Evolutionary conservation across 495 filamentous ascomycete genomes (phyloP), one percentile per base, ranked within the genome.

Genomic region (Physcia stellaris): DNA sequence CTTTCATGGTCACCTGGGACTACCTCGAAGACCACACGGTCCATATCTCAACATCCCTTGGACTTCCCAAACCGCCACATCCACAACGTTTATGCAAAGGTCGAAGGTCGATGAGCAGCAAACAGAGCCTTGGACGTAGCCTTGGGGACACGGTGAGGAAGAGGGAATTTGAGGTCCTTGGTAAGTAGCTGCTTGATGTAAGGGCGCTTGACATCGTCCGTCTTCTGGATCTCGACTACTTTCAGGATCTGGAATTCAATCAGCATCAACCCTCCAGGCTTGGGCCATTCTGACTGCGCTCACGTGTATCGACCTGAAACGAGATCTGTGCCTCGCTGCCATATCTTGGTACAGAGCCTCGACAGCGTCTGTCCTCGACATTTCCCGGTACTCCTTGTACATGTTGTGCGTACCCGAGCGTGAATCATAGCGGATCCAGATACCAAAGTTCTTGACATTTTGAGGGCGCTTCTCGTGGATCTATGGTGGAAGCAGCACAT

Each of bases 381-480:
- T 83, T 76, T 96, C 90, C 61, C 90, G 82, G 78, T 95, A 96
- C 75, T 98, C 90, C 75, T 95, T 96, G 84, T 98, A 98, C 90
- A 98, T 98, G 79, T 98, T 98, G 83, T 98, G 90, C 52, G 92
- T 98, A 53, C 90, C 90, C 53, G 92, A 96, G 66, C 90, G 90
- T 37, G 92, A 96, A 70, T 98, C 87, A 73, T 98, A 98, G 58
- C 90, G 88, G 69, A 98, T 81, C 90, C 90, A 98, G 76, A 98
- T 83, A 64, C 90, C 90, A 68, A 96, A 96, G 81, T 93, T 96
- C 85, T 98, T 98, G 74, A 98, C 86, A 70, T 93, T 93, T 56
- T 84, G 73, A 50, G 90, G 92, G 62, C 83, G 84, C 79, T 94
- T 96, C 83, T 98, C 90, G 64, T 73, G 67, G 69, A 98, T 94